Conservation (phyloP, 495 filamentous ascomycete species). For the Cercophora samala region DNA sequence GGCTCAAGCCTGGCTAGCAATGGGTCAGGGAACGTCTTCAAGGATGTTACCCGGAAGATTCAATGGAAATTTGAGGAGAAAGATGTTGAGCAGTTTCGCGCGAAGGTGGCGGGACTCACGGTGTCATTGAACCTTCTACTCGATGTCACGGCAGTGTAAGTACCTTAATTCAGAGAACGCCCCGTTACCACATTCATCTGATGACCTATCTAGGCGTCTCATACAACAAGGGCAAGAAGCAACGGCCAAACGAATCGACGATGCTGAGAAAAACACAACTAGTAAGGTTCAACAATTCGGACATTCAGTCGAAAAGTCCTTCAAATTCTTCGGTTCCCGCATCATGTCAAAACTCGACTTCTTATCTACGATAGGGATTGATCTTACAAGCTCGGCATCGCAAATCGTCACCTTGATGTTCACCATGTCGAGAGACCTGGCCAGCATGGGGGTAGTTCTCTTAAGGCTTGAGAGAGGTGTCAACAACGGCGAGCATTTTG, state of each 20-base stretch:
- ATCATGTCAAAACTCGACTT: neutral
- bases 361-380: neutral
- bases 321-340: neutral
- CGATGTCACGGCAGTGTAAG: neutral
- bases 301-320: neutral
- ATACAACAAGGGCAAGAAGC: neutral
- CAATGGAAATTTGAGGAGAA: conserved; percentile 1
- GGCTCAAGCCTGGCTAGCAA: neutral
- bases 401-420: neutral
- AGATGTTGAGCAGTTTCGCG: conserved; percentile 1
- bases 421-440: neutral
- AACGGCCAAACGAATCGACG: neutral
- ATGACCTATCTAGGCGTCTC: neutral
- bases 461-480: neutral
- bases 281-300: neutral
- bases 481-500: conserved; percentile 2
- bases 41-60: neutral
- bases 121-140: neutral
- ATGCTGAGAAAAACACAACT: neutral
- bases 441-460: neutral
- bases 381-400: neutral
- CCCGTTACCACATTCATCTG: neutral
- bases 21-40: neutral
- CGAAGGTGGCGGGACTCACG: neutral
- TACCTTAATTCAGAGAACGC: neutral